Base-by-base conservation (phyloP, 2,329 filamentous ascomycete genomes). In the Aspergillus unguis region DNA sequence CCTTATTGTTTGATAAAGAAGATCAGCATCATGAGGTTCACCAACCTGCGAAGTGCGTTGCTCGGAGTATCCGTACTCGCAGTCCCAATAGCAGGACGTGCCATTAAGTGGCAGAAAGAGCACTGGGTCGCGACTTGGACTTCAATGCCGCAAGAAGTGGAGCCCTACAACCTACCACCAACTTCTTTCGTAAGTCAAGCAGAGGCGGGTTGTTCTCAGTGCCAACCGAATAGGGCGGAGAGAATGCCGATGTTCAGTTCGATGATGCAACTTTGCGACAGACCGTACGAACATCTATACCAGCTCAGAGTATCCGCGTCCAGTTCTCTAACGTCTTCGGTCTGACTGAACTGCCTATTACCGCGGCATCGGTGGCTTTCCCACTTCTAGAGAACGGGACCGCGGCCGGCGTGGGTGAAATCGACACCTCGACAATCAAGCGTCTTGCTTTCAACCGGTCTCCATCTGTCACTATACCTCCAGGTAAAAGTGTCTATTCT, bases 301-400 rank as follows among this genome's bases (percentile, higher is more conserved):
- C 75, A 1, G 78, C 80, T 3, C 70, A 77, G 2, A 76, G 81
- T 25, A 77, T 87, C 55, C 81, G 85, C 7, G 69, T 88, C 33
- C 80, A 82, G 42, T 75, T 88, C 46, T 85, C 83, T 40, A 88
- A 88, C 63, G 80, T 79, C 0, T 87, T 88, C 58, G 84, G 85
- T 2, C 66, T 75, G 1, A 82, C 77, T 33, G 78, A 83, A 56
- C 72, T 88, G 2, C 77, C 80, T 41, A 80, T 88, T 58, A 83
- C 80, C 0, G 76, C 77, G 1, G 81, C 80, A 1, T 81, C 82
- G 0, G 66, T 88, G 5, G 81, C 82, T 1, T 70, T 85, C 0
- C 79, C 85, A 17, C 17, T 17, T 17, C 17, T 17, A 5, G 38
- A n/a, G 0, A 36, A 52, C 7, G 48, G 57, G 5, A 61, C 70